Conservation (phyloP, 768 basidiomycete genomes). For the Chalciporus chontae region DNA sequence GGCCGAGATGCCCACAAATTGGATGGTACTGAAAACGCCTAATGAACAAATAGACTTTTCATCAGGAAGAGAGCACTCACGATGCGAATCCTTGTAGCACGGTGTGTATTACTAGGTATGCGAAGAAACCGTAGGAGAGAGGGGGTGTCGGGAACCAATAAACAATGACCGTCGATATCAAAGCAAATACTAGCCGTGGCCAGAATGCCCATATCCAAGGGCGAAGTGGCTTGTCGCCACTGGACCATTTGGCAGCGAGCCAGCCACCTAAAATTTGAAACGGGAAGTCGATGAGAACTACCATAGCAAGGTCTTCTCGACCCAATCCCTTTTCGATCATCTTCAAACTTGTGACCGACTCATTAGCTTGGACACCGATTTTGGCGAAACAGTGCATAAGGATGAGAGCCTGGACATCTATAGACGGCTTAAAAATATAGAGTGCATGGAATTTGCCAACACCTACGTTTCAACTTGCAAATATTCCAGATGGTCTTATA, state of each 20-base stretch:
- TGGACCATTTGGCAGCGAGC: slow-evolving; percentile 89
- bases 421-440: background rate
- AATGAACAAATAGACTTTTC: background rate
- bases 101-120: slow-evolving; percentile 75
- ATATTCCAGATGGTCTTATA: slow-evolving; percentile 96
- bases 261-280: slow-evolving; percentile 95
- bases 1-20: slow-evolving; percentile 98
- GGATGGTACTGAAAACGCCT: slow-evolving; percentile 69
- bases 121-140: slow-evolving; percentile 72
- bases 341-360: slow-evolving; percentile 86
- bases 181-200: slow-evolving; percentile 74
- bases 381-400: slow-evolving; percentile 88
- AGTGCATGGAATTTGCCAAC: background rate
- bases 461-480: slow-evolving; percentile 82
- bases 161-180: slow-evolving; percentile 73
- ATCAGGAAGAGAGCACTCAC: slow-evolving; percentile 44
- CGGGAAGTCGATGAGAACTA: slow-evolving; percentile 95
- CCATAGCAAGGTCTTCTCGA: slow-evolving; percentile 93
- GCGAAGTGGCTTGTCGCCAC: slow-evolving; percentile 70
- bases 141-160: slow-evolving; percentile 81
- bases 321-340: slow-evolving; percentile 96
- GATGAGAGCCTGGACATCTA: slow-evolving; percentile 89
- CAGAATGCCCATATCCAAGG: slow-evolving; percentile 93
- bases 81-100: slow-evolving; percentile 80
- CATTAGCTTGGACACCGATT: slow-evolving; percentile 92